Evolutionary conservation across 257 asterid species (phyloP).

Genomic region (Fraxinus anomala): DNA sequence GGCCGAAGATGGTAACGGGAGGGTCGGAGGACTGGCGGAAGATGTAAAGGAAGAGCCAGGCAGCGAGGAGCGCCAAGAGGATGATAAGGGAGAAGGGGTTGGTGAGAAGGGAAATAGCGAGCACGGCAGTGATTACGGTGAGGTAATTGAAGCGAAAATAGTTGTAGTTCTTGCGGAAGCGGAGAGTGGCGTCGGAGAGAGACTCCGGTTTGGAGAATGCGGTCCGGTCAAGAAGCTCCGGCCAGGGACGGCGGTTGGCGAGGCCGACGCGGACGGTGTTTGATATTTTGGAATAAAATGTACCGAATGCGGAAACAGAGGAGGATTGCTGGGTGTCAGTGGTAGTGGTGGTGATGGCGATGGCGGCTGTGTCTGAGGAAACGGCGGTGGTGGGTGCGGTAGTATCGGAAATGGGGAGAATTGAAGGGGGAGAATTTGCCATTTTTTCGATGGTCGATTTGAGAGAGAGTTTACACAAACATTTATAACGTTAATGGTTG

Average conservation of each 20-base stretch:
- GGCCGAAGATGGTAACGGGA: conserved; percentile 53
- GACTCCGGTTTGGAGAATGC: conserved; percentile 65
- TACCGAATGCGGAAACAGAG: conserved; percentile 48
- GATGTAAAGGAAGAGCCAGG: conserved; percentile 67
- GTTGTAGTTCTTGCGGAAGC: conserved; percentile 62
- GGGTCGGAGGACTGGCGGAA: conserved; percentile 61
- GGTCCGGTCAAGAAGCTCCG: conserved; percentile 61
- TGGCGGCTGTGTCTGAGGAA: neutral
- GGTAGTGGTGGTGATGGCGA: conserved; percentile 20
- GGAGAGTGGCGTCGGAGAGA: conserved; percentile 53
- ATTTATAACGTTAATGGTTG: neutral
- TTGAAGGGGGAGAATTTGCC: conserved; percentile 49
- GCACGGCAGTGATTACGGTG: conserved; percentile 43
- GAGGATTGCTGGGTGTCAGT: conserved; percentile 20
- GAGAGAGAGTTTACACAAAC: neutral
- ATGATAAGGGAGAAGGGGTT: conserved; percentile 59
- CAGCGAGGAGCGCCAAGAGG: conserved; percentile 54
- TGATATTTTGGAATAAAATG: conserved; percentile 42
- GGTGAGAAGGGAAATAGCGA: conserved; percentile 54
- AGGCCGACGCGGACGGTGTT: conserved; percentile 52
- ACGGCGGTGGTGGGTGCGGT: conserved; percentile 16
- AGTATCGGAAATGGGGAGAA: conserved; percentile 51
- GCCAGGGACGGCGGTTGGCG: conserved; percentile 63
- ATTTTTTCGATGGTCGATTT: conserved; percentile 11
- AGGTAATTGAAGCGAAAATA: conserved; percentile 63